phyloP scores from a whole-genome alignment of 169 alveolate genomes.

The Perkinsus chesapeaki region DNA sequence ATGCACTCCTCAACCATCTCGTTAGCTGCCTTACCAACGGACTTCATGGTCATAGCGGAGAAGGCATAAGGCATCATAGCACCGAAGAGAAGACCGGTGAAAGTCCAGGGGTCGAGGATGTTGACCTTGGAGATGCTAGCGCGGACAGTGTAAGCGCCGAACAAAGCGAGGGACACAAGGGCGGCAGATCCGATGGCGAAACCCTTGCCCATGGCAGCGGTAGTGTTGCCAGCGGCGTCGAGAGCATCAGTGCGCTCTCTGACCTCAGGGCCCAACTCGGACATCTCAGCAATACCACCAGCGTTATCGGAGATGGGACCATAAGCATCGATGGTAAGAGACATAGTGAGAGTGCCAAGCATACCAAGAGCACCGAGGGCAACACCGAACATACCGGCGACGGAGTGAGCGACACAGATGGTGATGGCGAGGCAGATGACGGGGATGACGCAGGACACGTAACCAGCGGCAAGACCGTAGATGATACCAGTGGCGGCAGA shows the following conservation, averaged over 20 bases:
- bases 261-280: slow-evolving; percentile 53
- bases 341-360: slow-evolving; percentile 58
- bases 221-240: slow-evolving; percentile 70
- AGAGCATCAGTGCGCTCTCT: slow-evolving; percentile 62
- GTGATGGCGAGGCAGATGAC: slow-evolving; percentile 48
- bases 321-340: slow-evolving; percentile 65
- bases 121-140: slow-evolving; percentile 34
- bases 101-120: not conserved
- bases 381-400: slow-evolving; percentile 59
- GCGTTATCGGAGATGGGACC: slow-evolving; percentile 75
- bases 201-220: slow-evolving; percentile 70
- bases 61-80: slow-evolving; percentile 69
- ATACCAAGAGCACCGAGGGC: slow-evolving; percentile 70
- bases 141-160: slow-evolving; percentile 58
- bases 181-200: slow-evolving; percentile 73
- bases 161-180: slow-evolving; percentile 57
- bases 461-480: slow-evolving; percentile 53
- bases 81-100: slow-evolving; percentile 52
- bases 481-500: slow-evolving; percentile 68
- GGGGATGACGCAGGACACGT: slow-evolving; percentile 50
- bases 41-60: slow-evolving; percentile 64
- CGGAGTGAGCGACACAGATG: slow-evolving; percentile 43
- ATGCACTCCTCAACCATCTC: slow-evolving; percentile 62
- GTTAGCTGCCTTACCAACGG: slow-evolving; percentile 68
- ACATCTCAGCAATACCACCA: slow-evolving; percentile 75